These are phyloP conservation scores for Aspergillus sp. DNA, from an alignment of 2,329 filamentous ascomycete species.

Conservation along the genomic window DNA sequence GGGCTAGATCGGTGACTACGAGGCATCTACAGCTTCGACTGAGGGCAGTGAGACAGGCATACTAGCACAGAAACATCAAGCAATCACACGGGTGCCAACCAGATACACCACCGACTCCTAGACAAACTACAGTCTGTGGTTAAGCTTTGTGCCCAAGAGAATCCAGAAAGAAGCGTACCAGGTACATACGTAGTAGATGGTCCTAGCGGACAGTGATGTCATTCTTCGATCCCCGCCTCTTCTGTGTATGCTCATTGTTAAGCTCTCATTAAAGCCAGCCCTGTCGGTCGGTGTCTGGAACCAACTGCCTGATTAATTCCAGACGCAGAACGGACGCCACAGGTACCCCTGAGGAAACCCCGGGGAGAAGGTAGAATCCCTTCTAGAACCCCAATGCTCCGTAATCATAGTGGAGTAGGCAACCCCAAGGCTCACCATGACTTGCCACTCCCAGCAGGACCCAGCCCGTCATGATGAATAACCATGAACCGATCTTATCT, in stretches of 20 bases:
- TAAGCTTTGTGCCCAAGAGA: not conserved
- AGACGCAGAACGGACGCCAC: not conserved
- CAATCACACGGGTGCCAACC: not conserved
- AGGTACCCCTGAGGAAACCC: not conserved
- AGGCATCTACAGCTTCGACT: not conserved
- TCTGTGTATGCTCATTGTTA: too few species aligned
- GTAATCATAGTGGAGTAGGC: conserved; percentile 5
- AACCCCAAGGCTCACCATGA: not conserved
- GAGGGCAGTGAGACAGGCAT: not conserved
- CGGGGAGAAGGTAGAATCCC: not conserved
- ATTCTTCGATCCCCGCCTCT: not conserved
- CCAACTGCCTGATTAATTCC: not conserved
- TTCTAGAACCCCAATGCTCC: conserved; percentile 6
- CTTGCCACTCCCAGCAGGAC: too few species aligned
- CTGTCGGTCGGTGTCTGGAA: not conserved
- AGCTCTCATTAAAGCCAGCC: not conserved
- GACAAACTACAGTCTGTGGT: too few species aligned
- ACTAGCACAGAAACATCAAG: not conserved
- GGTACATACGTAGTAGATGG: not conserved
- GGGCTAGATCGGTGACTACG: not conserved
- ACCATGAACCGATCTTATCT: conserved; percentile 13
- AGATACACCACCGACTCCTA: too few species aligned
- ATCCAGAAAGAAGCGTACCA: not conserved
- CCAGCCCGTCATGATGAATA: not conserved
- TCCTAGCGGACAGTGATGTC: not conserved